phyloP scores from a whole-genome alignment of 2,329 filamentous ascomycete genomes.

The Penicillium sp. region DNA sequence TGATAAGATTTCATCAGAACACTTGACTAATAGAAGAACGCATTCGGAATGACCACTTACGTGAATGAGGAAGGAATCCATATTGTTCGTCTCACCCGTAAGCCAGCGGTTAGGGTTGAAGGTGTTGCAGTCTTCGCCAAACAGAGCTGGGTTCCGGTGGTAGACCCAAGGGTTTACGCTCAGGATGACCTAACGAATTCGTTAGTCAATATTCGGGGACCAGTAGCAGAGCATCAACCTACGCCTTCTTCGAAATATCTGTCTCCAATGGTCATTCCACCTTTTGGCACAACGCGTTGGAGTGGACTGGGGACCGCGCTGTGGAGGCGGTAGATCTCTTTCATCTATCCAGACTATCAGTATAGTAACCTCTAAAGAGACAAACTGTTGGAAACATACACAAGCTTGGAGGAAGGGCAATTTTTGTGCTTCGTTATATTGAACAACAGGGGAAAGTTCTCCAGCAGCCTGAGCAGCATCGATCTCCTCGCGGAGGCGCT shows the following conservation, averaged over 20 bases:
- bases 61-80: conserved; percentile 14
- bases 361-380: too few relatives aligned
- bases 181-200: conserved; percentile 19
- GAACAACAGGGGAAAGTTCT: conserved; percentile 21
- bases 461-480: conserved; percentile 20
- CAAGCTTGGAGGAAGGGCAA: conserved; percentile 39
- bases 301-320: conserved; percentile 32
- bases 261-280: conserved; percentile 33
- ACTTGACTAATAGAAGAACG: background rate
- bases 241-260: conserved; percentile 30
- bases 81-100: background rate
- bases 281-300: conserved; percentile 29
- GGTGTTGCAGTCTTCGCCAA: conserved; percentile 23
- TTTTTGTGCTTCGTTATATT: conserved; percentile 30
- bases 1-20: background rate
- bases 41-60: conserved; percentile 4
- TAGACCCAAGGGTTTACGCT: conserved; percentile 36
- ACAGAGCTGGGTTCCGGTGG: conserved; percentile 20
- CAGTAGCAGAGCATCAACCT: background rate
- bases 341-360: conserved; percentile 22
- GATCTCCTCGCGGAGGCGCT: conserved; percentile 22
- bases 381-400: conserved; percentile 12
- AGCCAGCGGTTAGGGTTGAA: conserved; percentile 29
- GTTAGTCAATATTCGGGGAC: background rate
- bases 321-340: conserved; percentile 41